phyloP scores from a whole-genome alignment of 768 basidiomycete species.

The Vishniacozyma victoriae region DNA sequence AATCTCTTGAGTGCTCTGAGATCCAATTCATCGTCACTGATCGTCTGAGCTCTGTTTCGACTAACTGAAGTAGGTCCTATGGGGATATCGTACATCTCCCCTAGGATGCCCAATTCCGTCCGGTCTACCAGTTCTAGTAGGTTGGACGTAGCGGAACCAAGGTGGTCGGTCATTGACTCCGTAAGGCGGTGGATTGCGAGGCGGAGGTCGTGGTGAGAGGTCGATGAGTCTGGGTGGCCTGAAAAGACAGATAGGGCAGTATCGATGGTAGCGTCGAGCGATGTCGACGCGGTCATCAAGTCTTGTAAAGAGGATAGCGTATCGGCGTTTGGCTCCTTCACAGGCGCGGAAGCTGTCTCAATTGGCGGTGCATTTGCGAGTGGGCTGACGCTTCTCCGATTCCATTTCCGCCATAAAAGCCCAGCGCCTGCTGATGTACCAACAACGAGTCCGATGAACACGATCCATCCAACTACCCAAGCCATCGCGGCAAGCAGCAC shows the following conservation, averaged over 20 bases:
- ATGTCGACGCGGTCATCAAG: constrained; percentile 3
- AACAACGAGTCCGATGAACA: too few relatives aligned
- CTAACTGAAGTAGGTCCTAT: too few relatives aligned
- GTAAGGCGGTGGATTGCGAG: constrained; percentile 22
- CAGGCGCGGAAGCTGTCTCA: too few relatives aligned
- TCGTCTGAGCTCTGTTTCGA: background rate
- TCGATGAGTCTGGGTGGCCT: constrained; percentile 5
- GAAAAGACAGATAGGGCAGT: constrained; percentile 11
- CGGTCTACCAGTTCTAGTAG: constrained; percentile 21
- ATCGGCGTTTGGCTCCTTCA: too few relatives aligned
- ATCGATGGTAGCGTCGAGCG: constrained; percentile 18
- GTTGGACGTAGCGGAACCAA: constrained; percentile 26
- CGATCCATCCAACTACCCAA: too few relatives aligned
- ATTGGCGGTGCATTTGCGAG: too few relatives aligned
- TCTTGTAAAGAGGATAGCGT: too few relatives aligned
- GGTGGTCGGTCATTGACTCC: constrained; percentile 24
- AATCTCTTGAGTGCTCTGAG: too few relatives aligned
- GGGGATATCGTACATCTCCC: constrained; percentile 42
- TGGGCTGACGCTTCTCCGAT: too few relatives aligned
- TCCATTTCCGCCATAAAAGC: too few relatives aligned
- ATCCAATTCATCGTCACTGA: constrained; percentile 6
- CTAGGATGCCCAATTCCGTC: constrained; percentile 24
- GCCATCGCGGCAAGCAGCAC: too few relatives aligned
- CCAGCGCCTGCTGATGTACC: too few relatives aligned
- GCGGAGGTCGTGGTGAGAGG: constrained; percentile 16